phyloP scores from a whole-genome alignment of 495 filamentous ascomycete genomes.

The Emericellopsis terricola region DNA sequence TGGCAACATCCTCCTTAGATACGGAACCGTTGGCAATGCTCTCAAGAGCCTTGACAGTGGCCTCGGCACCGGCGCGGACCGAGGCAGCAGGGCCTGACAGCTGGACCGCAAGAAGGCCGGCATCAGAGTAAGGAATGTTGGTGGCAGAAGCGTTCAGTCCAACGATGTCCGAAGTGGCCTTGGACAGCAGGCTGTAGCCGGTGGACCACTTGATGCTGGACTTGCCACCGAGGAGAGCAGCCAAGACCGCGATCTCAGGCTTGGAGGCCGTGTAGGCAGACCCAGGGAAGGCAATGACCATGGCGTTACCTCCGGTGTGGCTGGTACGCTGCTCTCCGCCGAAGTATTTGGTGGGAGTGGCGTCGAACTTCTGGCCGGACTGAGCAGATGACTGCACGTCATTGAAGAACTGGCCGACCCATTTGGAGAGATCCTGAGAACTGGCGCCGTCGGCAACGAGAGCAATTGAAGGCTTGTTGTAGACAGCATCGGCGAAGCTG shows the following conservation, averaged over 20 bases:
- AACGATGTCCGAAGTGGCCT: constrained; percentile 47
- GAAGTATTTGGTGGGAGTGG: constrained; percentile 57
- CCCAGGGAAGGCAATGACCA: constrained; percentile 85
- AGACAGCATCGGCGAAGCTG: constrained; percentile 56
- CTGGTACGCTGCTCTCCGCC: constrained; percentile 88
- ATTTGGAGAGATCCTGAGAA: constrained; percentile 62
- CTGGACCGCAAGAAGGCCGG: constrained; percentile 71
- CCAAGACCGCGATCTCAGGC: constrained; percentile 76
- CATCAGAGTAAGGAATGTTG: constrained; percentile 81
- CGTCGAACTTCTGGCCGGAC: constrained; percentile 18
- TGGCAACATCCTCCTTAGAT: constrained; percentile 68
- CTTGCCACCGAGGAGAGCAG: constrained; percentile 77
- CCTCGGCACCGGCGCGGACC: constrained; percentile 36
- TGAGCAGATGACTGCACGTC: constrained; percentile 21
- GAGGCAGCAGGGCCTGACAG: constrained; percentile 53
- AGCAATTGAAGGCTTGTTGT: constrained; percentile 76
- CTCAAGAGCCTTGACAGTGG: constrained; percentile 66
- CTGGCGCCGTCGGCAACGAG: constrained; percentile 77
- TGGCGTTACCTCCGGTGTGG: constrained; percentile 48
- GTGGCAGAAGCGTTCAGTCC: constrained; percentile 49
- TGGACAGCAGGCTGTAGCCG: constrained; percentile 76
- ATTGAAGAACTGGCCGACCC: constrained; percentile 82
- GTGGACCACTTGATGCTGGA: constrained; percentile 89
- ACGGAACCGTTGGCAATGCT: constrained; percentile 55
- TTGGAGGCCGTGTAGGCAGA: constrained; percentile 65